Evolutionary conservation across 805 yeast genomes (phyloP), one percentile per base, ranked within the genome.

Genomic region (Candida verbasci): DNA sequence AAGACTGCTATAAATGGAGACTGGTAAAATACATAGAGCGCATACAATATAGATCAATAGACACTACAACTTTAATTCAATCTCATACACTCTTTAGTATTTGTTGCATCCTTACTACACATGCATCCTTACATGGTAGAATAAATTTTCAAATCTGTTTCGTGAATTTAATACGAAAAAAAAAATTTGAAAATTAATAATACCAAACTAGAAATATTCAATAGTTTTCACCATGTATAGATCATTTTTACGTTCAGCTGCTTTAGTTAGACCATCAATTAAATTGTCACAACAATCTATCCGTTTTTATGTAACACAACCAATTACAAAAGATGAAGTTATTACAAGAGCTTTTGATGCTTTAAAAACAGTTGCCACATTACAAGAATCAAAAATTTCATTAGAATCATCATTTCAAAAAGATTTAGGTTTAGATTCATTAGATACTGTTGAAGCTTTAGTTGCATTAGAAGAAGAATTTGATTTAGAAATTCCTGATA

Each of bases 391-490:
- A 34, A 63, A 58, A 42, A 55, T 67, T 36, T 38, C 67, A 24
- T 58, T 61, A 49, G 70, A 63, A 21, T 69, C 85, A 8, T 69
- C 78, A 34, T 78, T 81, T 60, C 70, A 73, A 44, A 76, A 73
- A 47, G 95, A 86, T 54, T 74, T 86, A 49, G 91, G 89, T n/a
- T 75, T 86, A 57, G 98, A 91, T 64, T 86, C 96, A 8, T 74
- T 91, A 48, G 98, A 91, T 56, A 84, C 93, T 45, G 96, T 91
- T 44, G 98, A 91, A 70, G 89, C 93, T 38, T 75, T 93, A 52
- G 95, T 93, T 62, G 96, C 96, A 40, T 82, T 91, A 55, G 98
- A 91, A 72, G 96, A 89, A 72, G 73, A 81, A 58, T 79, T 79
- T 49, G 87, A 86, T 53, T 76, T 86, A 56, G 85, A 82, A 59